Evolutionary conservation across 2,329 filamentous ascomycete genomes (phyloP), one percentile per base, ranked within the genome.

Genomic region (Apiospora marii): DNA sequence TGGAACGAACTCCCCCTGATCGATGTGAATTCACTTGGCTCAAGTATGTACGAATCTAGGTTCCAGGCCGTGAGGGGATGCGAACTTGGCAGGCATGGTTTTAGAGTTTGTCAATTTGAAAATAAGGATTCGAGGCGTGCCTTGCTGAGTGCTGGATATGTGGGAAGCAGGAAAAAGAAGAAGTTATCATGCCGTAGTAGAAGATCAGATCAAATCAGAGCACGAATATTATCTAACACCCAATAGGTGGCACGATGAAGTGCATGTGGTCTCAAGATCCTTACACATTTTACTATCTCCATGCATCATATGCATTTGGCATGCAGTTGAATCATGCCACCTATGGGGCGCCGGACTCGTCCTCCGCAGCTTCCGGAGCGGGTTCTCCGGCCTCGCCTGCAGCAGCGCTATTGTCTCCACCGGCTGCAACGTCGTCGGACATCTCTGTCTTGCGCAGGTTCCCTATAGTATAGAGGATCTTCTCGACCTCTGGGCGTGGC

Each of bases 401-500:
- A 61, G 53, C 53, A 16, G 7, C 53, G 19, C 6, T 41, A 41
- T n/a, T 5, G 58, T 64, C 67, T n/a, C 67, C 58, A 64, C 58
- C 58, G 58, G 24, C 46, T 70, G 68, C 24, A 53, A 68, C 76
- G 24, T 76, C 77, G 41, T 78, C 76, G 10, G 75, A 71, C 37
- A 41, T 41, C 14, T 77, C 78, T 24, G 78, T 80, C 76, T 81
- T 81, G 19, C 80, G 79, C 48, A 81, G 74, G 67, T 79, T 79
- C 70, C 78, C 78, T 10, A 80, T 75, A 12, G 77, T 75, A 69
- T 81, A 81, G 8, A 81, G 71, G 4, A 76, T 69, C 68, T 76
- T 78, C 19, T 81, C 78, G 0, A 81, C 68, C 48, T 80, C 78
- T 34, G 76, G 74, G 8, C 78, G 74, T 1, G 78, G 71, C 46